Conservation (phyloP, 1,139 yeast genomes). For the Saccharomyces uvarum region DNA sequence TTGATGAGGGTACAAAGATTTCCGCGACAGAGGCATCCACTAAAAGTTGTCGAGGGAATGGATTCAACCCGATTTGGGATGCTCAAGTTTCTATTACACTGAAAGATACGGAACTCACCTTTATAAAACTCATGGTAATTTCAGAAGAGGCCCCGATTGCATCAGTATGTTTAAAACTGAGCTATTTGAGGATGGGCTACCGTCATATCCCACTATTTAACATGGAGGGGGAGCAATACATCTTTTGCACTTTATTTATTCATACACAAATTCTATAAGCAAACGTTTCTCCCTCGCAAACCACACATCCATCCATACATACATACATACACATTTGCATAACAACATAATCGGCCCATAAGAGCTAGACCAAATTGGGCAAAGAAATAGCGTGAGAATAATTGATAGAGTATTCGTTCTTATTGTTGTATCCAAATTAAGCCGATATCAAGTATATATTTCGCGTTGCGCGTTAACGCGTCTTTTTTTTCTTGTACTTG, state of each 20-base stretch:
- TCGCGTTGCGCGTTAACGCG: slow-evolving; percentile 1
- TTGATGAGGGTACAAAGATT: not conserved
- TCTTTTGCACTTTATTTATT: slow-evolving; percentile 71
- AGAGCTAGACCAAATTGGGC: not conserved
- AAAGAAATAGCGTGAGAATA: not conserved
- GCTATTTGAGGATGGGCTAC: slow-evolving; percentile 63
- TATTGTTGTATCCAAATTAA: no score
- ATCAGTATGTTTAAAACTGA: slow-evolving; percentile 45
- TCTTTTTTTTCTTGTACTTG: not conserved
- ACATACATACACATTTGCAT: not conserved
- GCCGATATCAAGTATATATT: not conserved
- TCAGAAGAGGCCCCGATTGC: slow-evolving; percentile 47
- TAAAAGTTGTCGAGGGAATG: slow-evolving; percentile 41
- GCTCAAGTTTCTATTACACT: slow-evolving; percentile 42
- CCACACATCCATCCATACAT: not conserved
- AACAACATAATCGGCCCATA: not conserved
- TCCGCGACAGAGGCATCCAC: slow-evolving; percentile 20
- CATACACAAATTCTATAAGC: slow-evolving; percentile 9
- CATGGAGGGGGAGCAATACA: slow-evolving; percentile 68
- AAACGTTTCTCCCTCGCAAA: not conserved
- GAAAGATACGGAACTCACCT: slow-evolving; percentile 40
- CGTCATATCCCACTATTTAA: slow-evolving; percentile 74
- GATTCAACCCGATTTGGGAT: slow-evolving; percentile 84
- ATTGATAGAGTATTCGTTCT: no score
- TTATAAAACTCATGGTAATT: slow-evolving; percentile 45